phyloP scores from a whole-genome alignment of 805 yeast species.

The Saccharomycopsis schoenii region DNA sequence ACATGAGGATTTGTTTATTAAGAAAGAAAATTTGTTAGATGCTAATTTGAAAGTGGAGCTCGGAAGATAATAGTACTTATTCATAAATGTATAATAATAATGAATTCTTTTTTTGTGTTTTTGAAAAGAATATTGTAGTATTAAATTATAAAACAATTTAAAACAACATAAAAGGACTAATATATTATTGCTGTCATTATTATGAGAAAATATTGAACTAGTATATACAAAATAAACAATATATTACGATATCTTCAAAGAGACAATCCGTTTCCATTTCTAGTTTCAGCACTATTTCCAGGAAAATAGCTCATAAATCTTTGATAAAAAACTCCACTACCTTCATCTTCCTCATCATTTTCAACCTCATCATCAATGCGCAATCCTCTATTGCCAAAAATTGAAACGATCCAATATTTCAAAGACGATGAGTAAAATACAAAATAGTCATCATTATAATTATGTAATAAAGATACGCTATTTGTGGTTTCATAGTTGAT shows the following conservation, averaged over 20 bases:
- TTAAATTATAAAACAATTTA: not conserved
- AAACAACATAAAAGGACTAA: not conserved
- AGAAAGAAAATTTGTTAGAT: conserved; percentile 35
- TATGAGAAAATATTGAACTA: not conserved
- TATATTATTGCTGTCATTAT: too few relatives aligned
- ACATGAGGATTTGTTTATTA: conserved; percentile 31
- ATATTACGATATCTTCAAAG: not conserved
- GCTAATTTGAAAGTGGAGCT: conserved; percentile 30
- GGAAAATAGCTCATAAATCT: not conserved
- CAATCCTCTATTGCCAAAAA: not conserved
- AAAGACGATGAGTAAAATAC: not conserved
- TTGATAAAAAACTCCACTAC: not conserved
- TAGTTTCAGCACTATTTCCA: not conserved
- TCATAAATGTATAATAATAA: not conserved
- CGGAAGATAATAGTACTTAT: not conserved
- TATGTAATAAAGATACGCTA: not conserved
- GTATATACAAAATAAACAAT: not conserved
- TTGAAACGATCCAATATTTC: not conserved
- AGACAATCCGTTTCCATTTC: not conserved
- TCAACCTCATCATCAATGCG: not conserved
- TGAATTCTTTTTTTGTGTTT: not conserved
- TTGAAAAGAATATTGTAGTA: not conserved
- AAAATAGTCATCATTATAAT: not conserved
- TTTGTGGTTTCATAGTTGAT: not conserved
- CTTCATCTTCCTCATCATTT: not conserved